A percentile compares a stretch with the other conserved stretches of the same genome.
Conservation (phyloP, 1,284 basidiomycete genomes). For the Sporisorium scitamineum region DNA sequence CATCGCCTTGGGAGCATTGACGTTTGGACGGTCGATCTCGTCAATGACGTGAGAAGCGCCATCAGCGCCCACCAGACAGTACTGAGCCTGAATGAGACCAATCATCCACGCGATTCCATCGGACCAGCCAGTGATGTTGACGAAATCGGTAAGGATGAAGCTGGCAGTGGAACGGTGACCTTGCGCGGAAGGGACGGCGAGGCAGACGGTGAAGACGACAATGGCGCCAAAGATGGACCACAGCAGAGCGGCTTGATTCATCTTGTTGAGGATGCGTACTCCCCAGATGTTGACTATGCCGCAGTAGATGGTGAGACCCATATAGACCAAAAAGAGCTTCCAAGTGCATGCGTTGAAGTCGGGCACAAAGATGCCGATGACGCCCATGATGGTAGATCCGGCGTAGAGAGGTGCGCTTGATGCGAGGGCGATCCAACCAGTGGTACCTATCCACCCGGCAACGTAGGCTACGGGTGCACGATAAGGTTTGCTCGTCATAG, state of each 20-base stretch:
- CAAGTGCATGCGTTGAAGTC: constrained; percentile 13
- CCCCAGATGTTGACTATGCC: constrained; percentile 45
- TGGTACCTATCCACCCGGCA: constrained; percentile 35
- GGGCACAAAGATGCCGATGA: constrained; percentile 34
- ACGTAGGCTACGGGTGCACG: constrained; percentile 31
- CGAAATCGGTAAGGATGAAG: constrained; percentile 44
- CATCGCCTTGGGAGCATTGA: constrained; percentile 52
- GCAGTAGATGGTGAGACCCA: constrained; percentile 34
- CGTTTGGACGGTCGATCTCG: constrained; percentile 43
- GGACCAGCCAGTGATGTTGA: constrained; percentile 50
- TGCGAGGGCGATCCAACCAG: constrained; percentile 44
- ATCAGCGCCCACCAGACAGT: constrained; percentile 42
- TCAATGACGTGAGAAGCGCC: constrained; percentile 48
- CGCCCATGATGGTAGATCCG: constrained; percentile 15
- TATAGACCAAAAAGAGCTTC: constrained; percentile 34
- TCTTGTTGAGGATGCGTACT: constrained; percentile 23
- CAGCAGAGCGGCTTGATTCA: constrained; percentile 39
- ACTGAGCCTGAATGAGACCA: constrained; percentile 51
- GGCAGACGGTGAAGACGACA: constrained; percentile 35
- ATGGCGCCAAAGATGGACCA: constrained; percentile 32
- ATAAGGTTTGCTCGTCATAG: constrained; percentile 17
- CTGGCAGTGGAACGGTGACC: constrained; percentile 23
- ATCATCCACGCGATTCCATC: constrained; percentile 50
- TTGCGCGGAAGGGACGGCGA: constrained; percentile 29
- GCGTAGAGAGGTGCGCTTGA: constrained; percentile 43